These are phyloP conservation scores for Phytopythium litorale DNA, from an alignment of 352 stramenopile species.

Conservation along the genomic window DNA sequence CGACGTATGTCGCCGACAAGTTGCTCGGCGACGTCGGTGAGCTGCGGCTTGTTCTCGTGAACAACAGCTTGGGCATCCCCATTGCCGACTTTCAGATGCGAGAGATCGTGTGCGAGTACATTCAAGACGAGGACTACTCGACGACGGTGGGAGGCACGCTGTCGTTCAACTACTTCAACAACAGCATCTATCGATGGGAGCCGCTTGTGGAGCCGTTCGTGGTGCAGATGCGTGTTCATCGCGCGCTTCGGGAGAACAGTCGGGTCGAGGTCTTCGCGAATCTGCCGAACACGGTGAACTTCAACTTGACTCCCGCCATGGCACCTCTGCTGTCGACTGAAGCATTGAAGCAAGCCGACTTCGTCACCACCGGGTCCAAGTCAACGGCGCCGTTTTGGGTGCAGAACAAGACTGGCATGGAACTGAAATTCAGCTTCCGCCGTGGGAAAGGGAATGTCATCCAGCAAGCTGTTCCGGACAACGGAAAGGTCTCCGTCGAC, in stretches of 20 bases:
- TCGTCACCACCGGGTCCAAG: constrained; percentile 83
- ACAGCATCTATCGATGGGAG: constrained; percentile 90
- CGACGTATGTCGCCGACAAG: constrained; percentile 65
- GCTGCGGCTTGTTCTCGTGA: constrained; percentile 80
- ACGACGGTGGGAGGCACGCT: constrained; percentile 75
- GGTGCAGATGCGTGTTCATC: constrained; percentile 69
- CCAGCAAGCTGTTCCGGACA: constrained; percentile 62
- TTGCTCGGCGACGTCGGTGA: constrained; percentile 83
- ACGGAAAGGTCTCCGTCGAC: constrained; percentile 76
- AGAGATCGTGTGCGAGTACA: constrained; percentile 88
- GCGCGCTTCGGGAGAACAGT: constrained; percentile 64
- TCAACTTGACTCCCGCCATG: constrained; percentile 88
- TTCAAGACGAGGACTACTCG: constrained; percentile 81
- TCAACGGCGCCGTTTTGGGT: constrained; percentile 88
- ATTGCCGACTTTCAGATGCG: constrained; percentile 85
- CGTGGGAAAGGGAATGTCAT: constrained; percentile 76
- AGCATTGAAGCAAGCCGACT: constrained; percentile 76
- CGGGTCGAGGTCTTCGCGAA: constrained; percentile 78
- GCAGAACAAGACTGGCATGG: constrained; percentile 80
- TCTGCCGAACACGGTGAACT: constrained; percentile 80
- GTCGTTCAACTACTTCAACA: constrained; percentile 89
- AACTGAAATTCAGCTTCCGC: constrained; percentile 86
- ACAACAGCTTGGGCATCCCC: constrained; percentile 85
- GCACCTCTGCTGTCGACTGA: constrained; percentile 78
- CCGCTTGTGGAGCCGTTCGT: constrained; percentile 83